Percentiles rank a stretch among this genome's conserved stretches.
These are phyloP conservation scores for Exophiala phaeomuriformis DNA, from an alignment of 2,329 filamentous ascomycete genomes.

Conservation along the genomic window DNA sequence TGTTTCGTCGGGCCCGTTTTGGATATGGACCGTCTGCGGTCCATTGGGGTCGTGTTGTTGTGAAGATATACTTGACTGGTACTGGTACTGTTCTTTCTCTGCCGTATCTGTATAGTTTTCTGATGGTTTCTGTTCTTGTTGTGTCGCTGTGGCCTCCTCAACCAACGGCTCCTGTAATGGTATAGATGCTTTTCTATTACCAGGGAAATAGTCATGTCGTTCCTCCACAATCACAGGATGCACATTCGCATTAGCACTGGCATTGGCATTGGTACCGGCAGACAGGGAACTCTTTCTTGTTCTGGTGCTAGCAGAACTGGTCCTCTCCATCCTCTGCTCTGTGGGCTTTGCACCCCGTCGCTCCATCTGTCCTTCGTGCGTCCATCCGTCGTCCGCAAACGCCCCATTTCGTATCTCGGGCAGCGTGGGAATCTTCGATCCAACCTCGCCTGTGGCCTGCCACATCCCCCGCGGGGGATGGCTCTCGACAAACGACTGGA, in stretches of 20 bases:
- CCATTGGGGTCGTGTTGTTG: constrained; percentile 5
- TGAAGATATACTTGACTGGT: constrained; percentile 2
- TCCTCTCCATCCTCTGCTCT: constrained; percentile 27
- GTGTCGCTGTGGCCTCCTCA: constrained; percentile 9
- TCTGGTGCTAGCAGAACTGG: constrained; percentile 26
- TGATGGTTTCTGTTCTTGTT: constrained; percentile 7
- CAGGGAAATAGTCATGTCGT: constrained; percentile 21
- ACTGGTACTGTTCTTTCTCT: constrained; percentile 4
- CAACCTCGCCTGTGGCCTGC: constrained; percentile 31
- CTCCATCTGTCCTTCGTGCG: constrained; percentile 31
- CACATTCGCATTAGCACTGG: neutral
- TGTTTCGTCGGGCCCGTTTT: constrained; percentile 29
- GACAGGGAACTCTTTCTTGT: constrained; percentile 21
- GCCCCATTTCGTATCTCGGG: constrained; percentile 30
- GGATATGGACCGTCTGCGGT: constrained; percentile 7
- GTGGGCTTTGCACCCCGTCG: constrained; percentile 28
- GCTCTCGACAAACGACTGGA: constrained; percentile 28
- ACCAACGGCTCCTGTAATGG: constrained; percentile 6
- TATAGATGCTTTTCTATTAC: constrained; percentile 4
- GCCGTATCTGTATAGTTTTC: constrained; percentile 7
- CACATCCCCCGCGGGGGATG: constrained; percentile 32
- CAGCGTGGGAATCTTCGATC: constrained; percentile 30
- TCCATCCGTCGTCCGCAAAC: constrained; percentile 30
- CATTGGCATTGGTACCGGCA: neutral
- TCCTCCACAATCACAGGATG: constrained; percentile 20